Percentiles rank a stretch among this genome's conserved stretches.
phyloP scores from a whole-genome alignment of 1,284 basidiomycete genomes.

The Hemileccinum hortonii region DNA sequence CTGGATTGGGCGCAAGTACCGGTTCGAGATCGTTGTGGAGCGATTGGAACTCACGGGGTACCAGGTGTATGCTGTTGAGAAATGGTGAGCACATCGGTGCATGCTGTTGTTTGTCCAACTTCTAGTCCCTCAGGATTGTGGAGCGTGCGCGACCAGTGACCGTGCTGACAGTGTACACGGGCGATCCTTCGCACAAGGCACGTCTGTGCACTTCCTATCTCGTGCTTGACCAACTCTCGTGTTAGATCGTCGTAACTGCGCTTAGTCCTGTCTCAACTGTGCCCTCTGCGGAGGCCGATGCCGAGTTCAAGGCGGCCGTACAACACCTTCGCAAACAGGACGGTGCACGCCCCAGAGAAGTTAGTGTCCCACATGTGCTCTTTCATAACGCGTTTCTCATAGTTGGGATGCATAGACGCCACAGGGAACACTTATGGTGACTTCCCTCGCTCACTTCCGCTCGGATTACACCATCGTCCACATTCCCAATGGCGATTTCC shows the following conservation, averaged over 20 bases:
- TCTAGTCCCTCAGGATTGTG: constrained; percentile 51
- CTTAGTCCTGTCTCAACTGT: constrained; percentile 47
- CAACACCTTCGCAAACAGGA: constrained; percentile 57
- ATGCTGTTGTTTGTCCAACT: constrained; percentile 5
- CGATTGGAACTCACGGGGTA: constrained; percentile 54
- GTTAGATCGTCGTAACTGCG: constrained; percentile 59
- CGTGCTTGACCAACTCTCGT: constrained; percentile 16
- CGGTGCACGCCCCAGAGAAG: constrained; percentile 67
- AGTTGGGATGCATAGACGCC: constrained; percentile 44
- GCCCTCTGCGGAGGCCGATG: constrained; percentile 44
- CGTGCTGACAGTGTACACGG: constrained; percentile 71
- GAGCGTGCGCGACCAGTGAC: constrained; percentile 59
- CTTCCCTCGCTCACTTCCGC: constrained; percentile 80
- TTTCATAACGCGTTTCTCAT: constrained; percentile 16
- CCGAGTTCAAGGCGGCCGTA: constrained; percentile 60
- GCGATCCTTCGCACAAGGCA: constrained; percentile 64
- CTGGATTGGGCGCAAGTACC: constrained; percentile 40
- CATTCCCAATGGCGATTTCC: constrained; percentile 68
- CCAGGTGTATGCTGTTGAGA: constrained; percentile 81
- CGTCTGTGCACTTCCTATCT: constrained; percentile 8
- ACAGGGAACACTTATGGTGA: constrained; percentile 71
- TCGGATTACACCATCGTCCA: constrained; percentile 80
- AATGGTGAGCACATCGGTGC: constrained; percentile 53
- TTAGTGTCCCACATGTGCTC: constrained; percentile 23
- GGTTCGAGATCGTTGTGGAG: constrained; percentile 48